These are phyloP conservation scores for Hymenoscyphus infarciens DNA, from an alignment of 2,329 filamentous ascomycete genomes.

Conservation along the genomic window DNA sequence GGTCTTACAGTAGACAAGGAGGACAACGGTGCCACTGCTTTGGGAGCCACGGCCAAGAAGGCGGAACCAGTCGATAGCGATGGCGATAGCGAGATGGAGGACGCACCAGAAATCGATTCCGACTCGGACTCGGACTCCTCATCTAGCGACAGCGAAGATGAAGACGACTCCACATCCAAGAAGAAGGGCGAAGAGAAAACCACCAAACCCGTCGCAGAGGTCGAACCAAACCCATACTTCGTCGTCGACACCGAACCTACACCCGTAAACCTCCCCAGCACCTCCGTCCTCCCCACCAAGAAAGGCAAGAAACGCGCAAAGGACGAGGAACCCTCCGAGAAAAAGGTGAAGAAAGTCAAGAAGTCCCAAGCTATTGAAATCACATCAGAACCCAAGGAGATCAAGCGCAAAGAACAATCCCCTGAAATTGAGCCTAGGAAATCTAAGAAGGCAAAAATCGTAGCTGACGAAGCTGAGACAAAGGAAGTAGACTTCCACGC, in stretches of 20 bases:
- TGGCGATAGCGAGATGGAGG: constrained; percentile 21
- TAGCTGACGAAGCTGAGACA: not conserved
- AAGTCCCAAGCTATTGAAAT: not conserved
- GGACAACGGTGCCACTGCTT: constrained; percentile 1
- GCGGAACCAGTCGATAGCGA: constrained; percentile 11
- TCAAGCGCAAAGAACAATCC: not conserved
- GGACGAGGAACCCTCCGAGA: constrained; percentile 34
- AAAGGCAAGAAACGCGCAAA: constrained; percentile 21
- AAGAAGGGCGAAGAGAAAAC: not conserved
- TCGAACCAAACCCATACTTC: constrained; percentile 27
- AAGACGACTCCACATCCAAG: constrained; percentile 7
- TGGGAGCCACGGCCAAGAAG: not conserved
- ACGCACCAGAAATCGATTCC: constrained; percentile 13
- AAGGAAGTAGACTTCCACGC: constrained; percentile 10
- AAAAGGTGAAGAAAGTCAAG: constrained; percentile 45
- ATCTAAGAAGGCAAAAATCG: constrained; percentile 10
- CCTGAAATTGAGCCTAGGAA: constrained; percentile 45
- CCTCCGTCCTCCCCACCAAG: not conserved
- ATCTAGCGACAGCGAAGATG: not conserved
- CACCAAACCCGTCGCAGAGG: not conserved
- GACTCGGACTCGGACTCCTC: not conserved
- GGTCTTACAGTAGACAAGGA: not conserved
- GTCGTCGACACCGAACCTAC: constrained; percentile 29
- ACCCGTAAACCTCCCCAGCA: constrained; percentile 15
- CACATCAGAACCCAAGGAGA: not conserved